Evolutionary conservation across 2,329 filamentous ascomycete genomes (phyloP).

Genomic region (Pyrenophora teres): DNA sequence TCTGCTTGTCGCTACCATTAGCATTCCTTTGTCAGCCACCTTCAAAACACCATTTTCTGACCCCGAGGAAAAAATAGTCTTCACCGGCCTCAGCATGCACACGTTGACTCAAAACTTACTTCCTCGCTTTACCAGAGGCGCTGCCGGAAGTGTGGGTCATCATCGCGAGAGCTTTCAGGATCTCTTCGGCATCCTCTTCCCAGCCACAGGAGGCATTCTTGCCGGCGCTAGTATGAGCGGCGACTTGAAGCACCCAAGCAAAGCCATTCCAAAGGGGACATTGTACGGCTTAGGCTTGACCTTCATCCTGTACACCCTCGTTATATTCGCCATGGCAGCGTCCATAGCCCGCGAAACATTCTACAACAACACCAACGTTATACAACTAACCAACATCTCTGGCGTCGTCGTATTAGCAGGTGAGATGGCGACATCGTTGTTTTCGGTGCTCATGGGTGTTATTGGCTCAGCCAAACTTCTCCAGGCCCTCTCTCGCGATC

Average conservation of each 20-base stretch:
- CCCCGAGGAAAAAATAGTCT: constrained; percentile 66
- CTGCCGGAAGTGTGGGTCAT: constrained; percentile 64
- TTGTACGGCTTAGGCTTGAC: constrained; percentile 77
- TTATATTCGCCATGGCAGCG: constrained; percentile 77
- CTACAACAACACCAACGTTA: constrained; percentile 75
- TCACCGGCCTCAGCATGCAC: constrained; percentile 73
- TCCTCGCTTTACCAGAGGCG: constrained; percentile 67
- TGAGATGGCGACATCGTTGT: constrained; percentile 81
- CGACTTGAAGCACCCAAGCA: constrained; percentile 80
- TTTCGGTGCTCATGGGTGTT: constrained; percentile 85
- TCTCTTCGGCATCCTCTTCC: constrained; percentile 85
- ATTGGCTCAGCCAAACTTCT: constrained; percentile 84
- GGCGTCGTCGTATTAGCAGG: constrained; percentile 74
- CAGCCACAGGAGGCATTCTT: constrained; percentile 66
- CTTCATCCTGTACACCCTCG: constrained; percentile 74
- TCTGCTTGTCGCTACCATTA: constrained; percentile 73
- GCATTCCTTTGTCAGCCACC: constrained; percentile 79
- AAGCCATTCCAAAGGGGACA: constrained; percentile 83
- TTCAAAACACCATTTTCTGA: constrained; percentile 70
- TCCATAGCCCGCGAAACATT: constrained; percentile 76
- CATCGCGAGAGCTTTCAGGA: constrained; percentile 75
- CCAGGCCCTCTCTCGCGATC: constrained; percentile 80
- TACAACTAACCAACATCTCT: constrained; percentile 81
- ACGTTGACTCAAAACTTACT: constrained; percentile 77
- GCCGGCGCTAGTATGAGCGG: constrained; percentile 88